Base-by-base conservation (phyloP, 306 rosid species). In the Ormosia emarginata region DNA sequence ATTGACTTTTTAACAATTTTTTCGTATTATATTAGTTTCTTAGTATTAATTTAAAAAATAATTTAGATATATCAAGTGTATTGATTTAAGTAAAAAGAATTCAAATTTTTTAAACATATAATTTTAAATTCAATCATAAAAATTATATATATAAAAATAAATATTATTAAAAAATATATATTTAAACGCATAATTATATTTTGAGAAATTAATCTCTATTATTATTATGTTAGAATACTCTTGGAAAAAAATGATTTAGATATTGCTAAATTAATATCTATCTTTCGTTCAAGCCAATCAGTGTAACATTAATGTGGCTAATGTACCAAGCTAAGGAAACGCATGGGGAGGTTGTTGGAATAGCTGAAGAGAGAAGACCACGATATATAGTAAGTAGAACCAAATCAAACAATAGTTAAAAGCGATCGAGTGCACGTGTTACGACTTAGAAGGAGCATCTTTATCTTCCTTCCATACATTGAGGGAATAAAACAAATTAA, bases 391-490 rank as follows among this genome's bases (percentile, higher is more conserved):
- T 32, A 30, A 32, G 15, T 11, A 62, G 9, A 62, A 62, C 5
- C 18, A 62, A 62, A 40, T n/a, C 5, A 9, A 3, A 15, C 10
- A 72, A 81, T 52, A 64, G 79, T 73, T 65, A 53, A 56, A 57
- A 67, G 57, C 4, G 24, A 24, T 24, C 24, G 13, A 63, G 58
- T 71, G 76, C 76, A 78, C 59, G 58, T 72, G 67, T 79, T 64
- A 37, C 47, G 74, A 62, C 55, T 56, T 46, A 33, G 80, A 56
- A 67, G 76, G 58, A 46, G 77, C 80, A 72, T 46, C 87, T 83
- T 83, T 83, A 71, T 83, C 80, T 78, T 72, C 58, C 41, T 77
- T 73, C 84, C 87, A 73, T 79, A 84, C 87, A 55, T 84, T 71
- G 83, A 79, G 81, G 77, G 66, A 79, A 84, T 72, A 73, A 83